Evolutionary conservation across 2,329 filamentous ascomycete genomes (phyloP).

Genomic region (Beauveria sp.): DNA sequence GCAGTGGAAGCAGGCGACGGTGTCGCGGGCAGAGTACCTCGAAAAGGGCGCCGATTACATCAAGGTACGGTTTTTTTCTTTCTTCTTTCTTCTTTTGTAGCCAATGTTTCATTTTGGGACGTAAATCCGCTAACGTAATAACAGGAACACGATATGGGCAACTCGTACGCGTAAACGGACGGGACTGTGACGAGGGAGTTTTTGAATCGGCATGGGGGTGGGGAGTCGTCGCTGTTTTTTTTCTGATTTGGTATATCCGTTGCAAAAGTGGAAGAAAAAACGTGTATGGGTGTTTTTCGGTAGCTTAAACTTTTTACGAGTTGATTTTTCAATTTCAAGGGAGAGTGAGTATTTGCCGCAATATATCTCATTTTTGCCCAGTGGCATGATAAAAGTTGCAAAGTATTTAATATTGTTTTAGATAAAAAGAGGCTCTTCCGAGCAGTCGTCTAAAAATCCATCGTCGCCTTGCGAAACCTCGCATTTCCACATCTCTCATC

Average conservation of each 20-base stretch:
- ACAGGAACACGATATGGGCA: constrained; percentile 61
- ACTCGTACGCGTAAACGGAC: constrained; percentile 40
- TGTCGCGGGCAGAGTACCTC: constrained; percentile 74
- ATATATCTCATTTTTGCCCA: no score
- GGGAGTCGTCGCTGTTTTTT: neutral
- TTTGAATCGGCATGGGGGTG: neutral
- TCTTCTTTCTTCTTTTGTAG: neutral
- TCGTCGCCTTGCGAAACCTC: neutral
- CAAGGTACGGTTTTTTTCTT: constrained; percentile 47
- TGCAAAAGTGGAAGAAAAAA: neutral
- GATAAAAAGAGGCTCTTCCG: neutral
- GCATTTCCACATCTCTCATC: neutral
- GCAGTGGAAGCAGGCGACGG: constrained; percentile 54
- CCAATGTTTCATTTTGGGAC: no score
- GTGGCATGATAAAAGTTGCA: neutral
- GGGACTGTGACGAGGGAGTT: neutral
- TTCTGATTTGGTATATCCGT: neutral
- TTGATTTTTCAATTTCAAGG: neutral
- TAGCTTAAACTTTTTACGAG: neutral
- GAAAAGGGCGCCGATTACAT: constrained; percentile 94
- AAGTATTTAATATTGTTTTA: neutral
- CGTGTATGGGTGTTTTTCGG: neutral
- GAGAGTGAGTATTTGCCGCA: neutral
- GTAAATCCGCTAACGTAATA: neutral
- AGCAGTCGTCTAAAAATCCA: neutral